Percentiles rank a stretch among this genome's conserved stretches.
Evolutionary conservation across 2,329 filamentous ascomycete genomes (phyloP).

Genomic region (Colletotrichum siamense): DNA sequence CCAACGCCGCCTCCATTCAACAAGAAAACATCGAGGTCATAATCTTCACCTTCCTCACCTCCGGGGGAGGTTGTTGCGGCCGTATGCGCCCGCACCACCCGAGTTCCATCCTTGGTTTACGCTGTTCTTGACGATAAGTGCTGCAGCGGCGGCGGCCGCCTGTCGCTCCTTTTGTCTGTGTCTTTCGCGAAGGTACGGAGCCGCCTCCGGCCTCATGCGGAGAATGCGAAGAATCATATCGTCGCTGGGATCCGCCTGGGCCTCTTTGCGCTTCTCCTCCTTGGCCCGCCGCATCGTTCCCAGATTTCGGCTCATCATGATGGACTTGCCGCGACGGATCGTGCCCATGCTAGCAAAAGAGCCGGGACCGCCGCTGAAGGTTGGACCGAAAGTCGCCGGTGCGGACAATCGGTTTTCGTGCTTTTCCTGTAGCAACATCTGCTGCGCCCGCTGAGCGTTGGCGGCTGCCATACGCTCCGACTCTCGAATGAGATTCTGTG

Average conservation of each 20-base stretch:
- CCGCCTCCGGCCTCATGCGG: slow-evolving; percentile 91
- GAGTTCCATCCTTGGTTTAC: slow-evolving; percentile 64
- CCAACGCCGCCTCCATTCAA: not conserved
- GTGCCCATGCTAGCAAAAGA: slow-evolving; percentile 72
- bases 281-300: slow-evolving; percentile 97
- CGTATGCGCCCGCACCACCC: slow-evolving; percentile 48
- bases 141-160: slow-evolving; percentile 87
- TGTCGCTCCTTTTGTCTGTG: slow-evolving; percentile 94
- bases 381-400: slow-evolving; percentile 56
- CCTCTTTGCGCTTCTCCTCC: slow-evolving; percentile 93
- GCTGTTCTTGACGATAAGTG: slow-evolving; percentile 94
- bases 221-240: slow-evolving; percentile 97
- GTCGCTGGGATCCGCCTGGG: slow-evolving; percentile 94
- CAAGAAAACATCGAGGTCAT: not conserved
- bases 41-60: slow-evolving; percentile 38
- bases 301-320: slow-evolving; percentile 93
- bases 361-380: slow-evolving; percentile 54
- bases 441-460: slow-evolving; percentile 76
- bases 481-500: slow-evolving; percentile 90
- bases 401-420: slow-evolving; percentile 65
- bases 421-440: slow-evolving; percentile 62
- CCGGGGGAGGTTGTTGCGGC: slow-evolving; percentile 51
- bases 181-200: slow-evolving; percentile 84
- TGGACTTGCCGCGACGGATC: slow-evolving; percentile 73
- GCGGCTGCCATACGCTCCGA: slow-evolving; percentile 95